phyloP scores from a whole-genome alignment of 441 rosid species.

The Euphorbia schlechtendalii region DNA sequence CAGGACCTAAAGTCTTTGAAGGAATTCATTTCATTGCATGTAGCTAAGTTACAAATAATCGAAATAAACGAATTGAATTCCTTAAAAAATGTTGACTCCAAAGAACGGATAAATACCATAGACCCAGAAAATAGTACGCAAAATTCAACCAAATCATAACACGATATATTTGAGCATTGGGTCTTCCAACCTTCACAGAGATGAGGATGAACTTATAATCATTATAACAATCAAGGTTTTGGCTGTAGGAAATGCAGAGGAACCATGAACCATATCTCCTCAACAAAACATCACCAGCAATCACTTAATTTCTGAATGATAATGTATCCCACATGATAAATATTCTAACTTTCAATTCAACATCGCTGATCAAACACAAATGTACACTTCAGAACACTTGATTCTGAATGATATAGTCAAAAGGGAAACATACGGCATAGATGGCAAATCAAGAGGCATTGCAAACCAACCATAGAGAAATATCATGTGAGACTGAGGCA shows the following conservation, averaged over 20 bases:
- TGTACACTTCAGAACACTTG: slow-evolving; percentile 13
- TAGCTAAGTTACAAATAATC: too few relatives aligned
- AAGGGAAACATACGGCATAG: too few relatives aligned
- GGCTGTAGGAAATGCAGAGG: slow-evolving; percentile 40
- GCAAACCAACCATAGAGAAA: too few relatives aligned
- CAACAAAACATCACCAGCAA: slow-evolving; percentile 45
- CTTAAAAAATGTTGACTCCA: too few relatives aligned
- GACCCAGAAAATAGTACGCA: not conserved
- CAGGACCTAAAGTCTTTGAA: too few relatives aligned
- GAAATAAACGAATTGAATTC: too few relatives aligned
- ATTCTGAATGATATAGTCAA: too few relatives aligned
- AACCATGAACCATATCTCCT: slow-evolving; percentile 16
- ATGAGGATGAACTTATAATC: slow-evolving; percentile 11
- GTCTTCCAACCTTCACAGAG: slow-evolving; percentile 37
- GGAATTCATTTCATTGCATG: too few relatives aligned
- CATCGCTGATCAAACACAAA: not conserved
- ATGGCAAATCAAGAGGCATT: too few relatives aligned
- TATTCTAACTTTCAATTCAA: not conserved
- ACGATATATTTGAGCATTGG: too few relatives aligned
- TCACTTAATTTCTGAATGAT: too few relatives aligned
- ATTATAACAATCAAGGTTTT: slow-evolving; percentile 22
- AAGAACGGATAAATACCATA: not conserved
- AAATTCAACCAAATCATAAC: not conserved
- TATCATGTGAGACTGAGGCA: too few relatives aligned
- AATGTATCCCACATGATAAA: slow-evolving; percentile 13